Percentiles rank a stretch among this genome's conserved stretches.
Conservation (phyloP, 257 asterid species). For the Penstemon eatonii region DNA sequence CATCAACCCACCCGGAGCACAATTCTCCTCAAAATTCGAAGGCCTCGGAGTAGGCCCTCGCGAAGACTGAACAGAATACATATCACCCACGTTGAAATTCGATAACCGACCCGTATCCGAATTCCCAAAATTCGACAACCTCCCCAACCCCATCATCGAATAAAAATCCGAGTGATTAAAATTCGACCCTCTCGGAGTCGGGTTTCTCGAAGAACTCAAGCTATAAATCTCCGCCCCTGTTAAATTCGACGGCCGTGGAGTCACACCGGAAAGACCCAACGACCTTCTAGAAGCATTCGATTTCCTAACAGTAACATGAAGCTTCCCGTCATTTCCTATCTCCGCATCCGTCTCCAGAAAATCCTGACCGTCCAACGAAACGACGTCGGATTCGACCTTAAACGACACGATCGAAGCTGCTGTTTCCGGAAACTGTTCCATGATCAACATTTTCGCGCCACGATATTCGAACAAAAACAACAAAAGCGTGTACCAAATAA, state of each 20-base stretch:
- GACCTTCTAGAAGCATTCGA: slow-evolving; percentile 89
- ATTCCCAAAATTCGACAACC: slow-evolving; percentile 75
- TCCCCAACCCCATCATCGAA: slow-evolving; percentile 74
- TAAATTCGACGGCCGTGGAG: slow-evolving; percentile 53
- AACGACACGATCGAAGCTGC: slow-evolving; percentile 88
- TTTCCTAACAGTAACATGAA: slow-evolving; percentile 78
- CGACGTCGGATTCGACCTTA: slow-evolving; percentile 91
- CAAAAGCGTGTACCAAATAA: slow-evolving; percentile 83
- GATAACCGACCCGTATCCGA: slow-evolving; percentile 77
- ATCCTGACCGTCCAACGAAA: slow-evolving; percentile 92
- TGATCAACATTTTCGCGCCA: slow-evolving; percentile 78
- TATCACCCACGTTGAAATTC: slow-evolving; percentile 63
- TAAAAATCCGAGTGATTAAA: slow-evolving; percentile 56
- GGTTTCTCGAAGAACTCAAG: slow-evolving; percentile 54
- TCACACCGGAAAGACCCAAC: slow-evolving; percentile 46
- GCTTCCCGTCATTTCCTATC: slow-evolving; percentile 82
- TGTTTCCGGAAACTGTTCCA: slow-evolving; percentile 87
- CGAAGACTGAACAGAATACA: slow-evolving; percentile 87
- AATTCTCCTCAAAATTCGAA: slow-evolving; percentile 80
- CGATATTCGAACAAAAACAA: slow-evolving; percentile 80
- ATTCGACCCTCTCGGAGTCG: slow-evolving; percentile 55
- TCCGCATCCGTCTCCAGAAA: slow-evolving; percentile 89
- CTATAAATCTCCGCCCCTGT: slow-evolving; percentile 64
- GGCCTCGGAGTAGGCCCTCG: slow-evolving; percentile 94
- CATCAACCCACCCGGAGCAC: slow-evolving; percentile 54